These are phyloP conservation scores for Plasmodium vivax DNA, from an alignment of 169 alveolate genomes.

Conservation along the genomic window DNA sequence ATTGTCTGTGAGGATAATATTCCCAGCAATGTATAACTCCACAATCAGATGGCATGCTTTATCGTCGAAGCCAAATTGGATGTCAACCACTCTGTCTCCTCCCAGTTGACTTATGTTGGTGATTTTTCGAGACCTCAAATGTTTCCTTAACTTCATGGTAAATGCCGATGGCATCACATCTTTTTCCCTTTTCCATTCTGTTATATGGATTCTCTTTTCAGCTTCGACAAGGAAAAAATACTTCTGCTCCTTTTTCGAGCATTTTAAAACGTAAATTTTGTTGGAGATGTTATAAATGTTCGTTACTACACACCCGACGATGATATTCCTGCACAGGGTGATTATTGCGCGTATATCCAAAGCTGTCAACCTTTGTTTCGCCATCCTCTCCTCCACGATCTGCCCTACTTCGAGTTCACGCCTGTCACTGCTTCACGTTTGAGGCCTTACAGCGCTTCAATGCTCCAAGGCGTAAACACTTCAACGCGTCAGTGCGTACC, in stretches of 20 bases:
- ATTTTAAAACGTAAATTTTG: constrained; percentile 81
- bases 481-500: neutral
- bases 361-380: constrained; percentile 84
- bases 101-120: constrained; percentile 87
- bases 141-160: constrained; percentile 85
- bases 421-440: neutral
- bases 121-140: constrained; percentile 79
- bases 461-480: neutral
- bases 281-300: constrained; percentile 84
- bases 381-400: constrained; percentile 58
- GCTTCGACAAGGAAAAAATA: constrained; percentile 80
- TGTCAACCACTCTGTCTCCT: constrained; percentile 93
- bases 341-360: constrained; percentile 82
- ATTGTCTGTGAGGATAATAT: constrained; percentile 92
- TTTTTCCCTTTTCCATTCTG: constrained; percentile 81
- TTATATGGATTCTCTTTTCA: constrained; percentile 83
- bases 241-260: constrained; percentile 83
- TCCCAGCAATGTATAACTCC: constrained; percentile 94
- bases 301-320: constrained; percentile 78
- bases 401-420: neutral
- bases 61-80: constrained; percentile 94
- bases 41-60: constrained; percentile 91
- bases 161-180: constrained; percentile 85
- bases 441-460: neutral
- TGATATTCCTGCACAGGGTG: constrained; percentile 70